Conservation (phyloP, 2,329 filamentous ascomycete species). For the Aspergillus japonicus region DNA sequence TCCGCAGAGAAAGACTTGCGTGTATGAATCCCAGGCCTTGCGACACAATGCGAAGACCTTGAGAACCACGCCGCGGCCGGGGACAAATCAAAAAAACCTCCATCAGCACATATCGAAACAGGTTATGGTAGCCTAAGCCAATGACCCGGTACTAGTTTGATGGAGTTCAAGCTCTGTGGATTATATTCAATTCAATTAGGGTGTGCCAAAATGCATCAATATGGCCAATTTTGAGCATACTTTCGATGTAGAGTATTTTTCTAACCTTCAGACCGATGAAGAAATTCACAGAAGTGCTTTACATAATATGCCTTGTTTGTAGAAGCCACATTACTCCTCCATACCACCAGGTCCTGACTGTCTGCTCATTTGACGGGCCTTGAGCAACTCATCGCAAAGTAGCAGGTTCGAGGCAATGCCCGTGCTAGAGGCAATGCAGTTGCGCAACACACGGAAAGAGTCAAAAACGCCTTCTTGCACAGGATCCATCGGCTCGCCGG, state of each 20-base stretch:
- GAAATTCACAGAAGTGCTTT: constrained; percentile 24
- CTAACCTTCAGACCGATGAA: constrained; percentile 13
- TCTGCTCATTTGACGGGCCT: constrained; percentile 87
- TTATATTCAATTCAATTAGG: constrained; percentile 9
- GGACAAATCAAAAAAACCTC: no score
- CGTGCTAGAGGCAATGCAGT: constrained; percentile 88
- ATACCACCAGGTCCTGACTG: constrained; percentile 43
- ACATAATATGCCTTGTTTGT: constrained; percentile 25
- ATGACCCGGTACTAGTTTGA: neutral
- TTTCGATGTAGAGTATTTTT: constrained; percentile 19
- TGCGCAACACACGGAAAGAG: constrained; percentile 90
- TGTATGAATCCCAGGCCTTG: neutral
- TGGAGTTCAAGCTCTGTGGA: neutral
- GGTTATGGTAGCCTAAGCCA: neutral
- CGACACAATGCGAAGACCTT: no score
- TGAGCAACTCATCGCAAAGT: constrained; percentile 94
- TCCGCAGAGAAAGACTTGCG: neutral
- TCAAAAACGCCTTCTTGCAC: constrained; percentile 90
- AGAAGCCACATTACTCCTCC: constrained; percentile 39
- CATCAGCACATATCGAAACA: no score
- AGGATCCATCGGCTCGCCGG: constrained; percentile 92
- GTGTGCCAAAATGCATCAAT: constrained; percentile 8
- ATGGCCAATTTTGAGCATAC: constrained; percentile 14
- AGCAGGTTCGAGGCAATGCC: constrained; percentile 94
- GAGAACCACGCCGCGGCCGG: no score